Evolutionary conservation across 129 eudicot species (phyloP).

Genomic region (Pulicaria dysenterica): DNA sequence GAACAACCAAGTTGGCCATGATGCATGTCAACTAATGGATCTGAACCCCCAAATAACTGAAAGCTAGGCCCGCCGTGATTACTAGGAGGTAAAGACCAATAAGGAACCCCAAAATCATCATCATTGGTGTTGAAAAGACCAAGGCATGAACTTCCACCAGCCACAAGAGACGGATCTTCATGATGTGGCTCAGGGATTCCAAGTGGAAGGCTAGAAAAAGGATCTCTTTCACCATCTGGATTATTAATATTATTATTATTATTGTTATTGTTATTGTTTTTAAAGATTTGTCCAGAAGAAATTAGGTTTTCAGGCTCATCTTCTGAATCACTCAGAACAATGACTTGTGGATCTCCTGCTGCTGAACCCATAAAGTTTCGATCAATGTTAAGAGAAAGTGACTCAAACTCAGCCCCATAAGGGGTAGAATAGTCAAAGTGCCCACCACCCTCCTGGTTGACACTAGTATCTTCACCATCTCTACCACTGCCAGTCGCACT

Average conservation of each 20-base stretch:
- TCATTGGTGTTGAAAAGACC: conserved; percentile 56
- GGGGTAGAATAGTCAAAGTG: conserved; percentile 52
- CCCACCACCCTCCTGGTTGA: conserved; percentile 64
- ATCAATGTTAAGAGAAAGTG: conserved; percentile 55
- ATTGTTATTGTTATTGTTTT: conserved; percentile 23
- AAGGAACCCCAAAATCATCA: conserved; percentile 63
- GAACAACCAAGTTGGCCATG: conserved; percentile 45
- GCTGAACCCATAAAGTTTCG: conserved; percentile 32
- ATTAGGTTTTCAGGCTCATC: conserved; percentile 48
- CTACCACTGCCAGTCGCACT: conserved; percentile 86
- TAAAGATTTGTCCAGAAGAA: conserved; percentile 45
- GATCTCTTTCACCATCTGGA: conserved; percentile 3
- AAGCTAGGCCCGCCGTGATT: conserved; percentile 64
- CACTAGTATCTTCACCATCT: conserved; percentile 81
- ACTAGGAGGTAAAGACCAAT: conserved; percentile 71
- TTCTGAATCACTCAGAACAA: conserved; percentile 83
- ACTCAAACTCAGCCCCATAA: conserved; percentile 61
- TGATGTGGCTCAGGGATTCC: conserved; percentile 52
- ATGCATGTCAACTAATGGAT: conserved; percentile 49
- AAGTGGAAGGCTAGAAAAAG: conserved; percentile 17
- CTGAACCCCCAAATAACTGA: conserved; percentile 67
- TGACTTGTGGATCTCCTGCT: conserved; percentile 54
- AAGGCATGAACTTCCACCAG: conserved; percentile 51
- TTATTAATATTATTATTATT: conserved; percentile 29
- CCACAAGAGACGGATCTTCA: conserved; percentile 47